phyloP scores from a whole-genome alignment of 805 yeast species.

The Yarrowia osloensis region DNA sequence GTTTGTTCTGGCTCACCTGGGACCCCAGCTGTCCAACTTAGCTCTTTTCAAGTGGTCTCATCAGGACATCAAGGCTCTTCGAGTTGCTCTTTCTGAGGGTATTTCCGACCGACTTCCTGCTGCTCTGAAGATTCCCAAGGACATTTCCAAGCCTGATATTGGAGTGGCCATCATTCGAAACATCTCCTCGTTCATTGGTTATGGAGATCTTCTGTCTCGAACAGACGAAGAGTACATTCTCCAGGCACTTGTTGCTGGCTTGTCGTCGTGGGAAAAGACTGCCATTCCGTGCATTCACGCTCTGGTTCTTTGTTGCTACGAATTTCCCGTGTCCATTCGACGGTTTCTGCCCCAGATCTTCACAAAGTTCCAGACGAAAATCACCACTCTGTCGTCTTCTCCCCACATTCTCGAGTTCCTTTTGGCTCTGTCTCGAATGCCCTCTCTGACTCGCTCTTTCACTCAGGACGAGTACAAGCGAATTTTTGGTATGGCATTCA shows the following conservation, averaged over 20 bases:
- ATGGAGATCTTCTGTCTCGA: conserved; percentile 53
- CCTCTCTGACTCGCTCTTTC: conserved; percentile 67
- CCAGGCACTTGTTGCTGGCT: conserved; percentile 56
- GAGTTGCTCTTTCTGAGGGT: conserved; percentile 59
- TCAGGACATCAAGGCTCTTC: conserved; percentile 48
- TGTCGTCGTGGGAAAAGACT: conserved; percentile 71
- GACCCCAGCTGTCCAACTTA: conserved; percentile 67
- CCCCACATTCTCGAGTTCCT: conserved; percentile 77
- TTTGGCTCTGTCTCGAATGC: conserved; percentile 63
- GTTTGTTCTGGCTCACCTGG: conserved; percentile 63
- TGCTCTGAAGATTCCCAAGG: conserved; percentile 45
- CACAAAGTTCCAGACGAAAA: conserved; percentile 71
- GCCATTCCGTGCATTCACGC: conserved; percentile 78
- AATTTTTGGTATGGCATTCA: conserved; percentile 81
- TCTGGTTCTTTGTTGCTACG: conserved; percentile 76
- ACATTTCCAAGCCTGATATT: conserved; percentile 58
- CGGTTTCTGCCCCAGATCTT: conserved; percentile 67
- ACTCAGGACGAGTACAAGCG: conserved; percentile 75
- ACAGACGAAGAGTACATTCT: conserved; percentile 64
- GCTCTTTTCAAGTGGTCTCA: conserved; percentile 51
- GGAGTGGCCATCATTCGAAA: conserved; percentile 66
- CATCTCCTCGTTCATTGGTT: conserved; percentile 55
- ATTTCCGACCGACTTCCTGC: conserved; percentile 39
- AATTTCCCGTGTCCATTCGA: conserved; percentile 71
- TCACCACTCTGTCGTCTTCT: conserved; percentile 67